Evolutionary conservation across 169 alveolate genomes (phyloP), one percentile per base, ranked within the genome.

Genomic region (Fabrea salina): DNA sequence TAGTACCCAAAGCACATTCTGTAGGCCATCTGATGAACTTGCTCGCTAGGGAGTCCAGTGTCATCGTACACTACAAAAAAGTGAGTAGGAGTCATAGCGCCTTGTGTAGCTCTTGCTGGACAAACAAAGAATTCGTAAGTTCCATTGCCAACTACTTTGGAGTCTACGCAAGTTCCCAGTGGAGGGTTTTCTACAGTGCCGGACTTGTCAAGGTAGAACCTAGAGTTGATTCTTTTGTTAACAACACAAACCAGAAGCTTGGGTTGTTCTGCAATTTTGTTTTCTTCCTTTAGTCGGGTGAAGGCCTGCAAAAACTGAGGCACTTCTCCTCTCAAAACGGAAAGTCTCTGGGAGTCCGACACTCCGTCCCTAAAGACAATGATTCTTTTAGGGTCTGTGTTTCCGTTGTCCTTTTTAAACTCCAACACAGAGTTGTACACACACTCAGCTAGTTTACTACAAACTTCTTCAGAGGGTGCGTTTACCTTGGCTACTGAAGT

Each of bases 291-390:
- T 27, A 13, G 11, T 56, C 33, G 11, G 2, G 2, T 25, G 30
- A 56, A 56, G 30, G 67, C 67, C 30, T 56, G 37, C 33, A 75
- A 1, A 22, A 61, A 27, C 50, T 61, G 74, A 33, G 74, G 74
- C 1, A 61, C 13, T 61, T 61, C 74, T 37, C 13, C 39, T 13
- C 13, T 33, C 1, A 61, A 47, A 1, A 61, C 74, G 32, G 32
- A 25, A 37, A n/a, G 8, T 33, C 39, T 33, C 50, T 61, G 74
- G 13, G 74, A 61, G 39, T 16, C 39, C 50, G 54, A 47, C 0
- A 86, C 92, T 2, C 92, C 94, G 64, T 91, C 93, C 75, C 95
- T 86, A 70, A 82, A 91, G 25, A 91, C 67, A 43, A 88, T 85
- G 0, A 91, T 67, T 11, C 79, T 70, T 30, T 82, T 82, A 40